Conservation (phyloP, 108 stramenopile species). For the Poteriospumella lacustris region DNA sequence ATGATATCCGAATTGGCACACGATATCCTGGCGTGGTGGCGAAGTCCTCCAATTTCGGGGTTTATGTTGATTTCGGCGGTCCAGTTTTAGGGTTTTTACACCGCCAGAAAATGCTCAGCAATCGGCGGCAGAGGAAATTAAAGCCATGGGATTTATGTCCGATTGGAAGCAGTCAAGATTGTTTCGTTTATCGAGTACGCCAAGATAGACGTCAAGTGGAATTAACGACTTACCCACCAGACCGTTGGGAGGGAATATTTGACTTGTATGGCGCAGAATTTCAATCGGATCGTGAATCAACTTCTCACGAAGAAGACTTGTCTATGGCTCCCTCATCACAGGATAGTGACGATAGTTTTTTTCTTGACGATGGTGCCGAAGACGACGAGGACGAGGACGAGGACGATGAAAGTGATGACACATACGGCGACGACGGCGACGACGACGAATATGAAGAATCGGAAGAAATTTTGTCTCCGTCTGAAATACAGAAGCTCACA, state of each 20-base stretch:
- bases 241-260: not conserved
- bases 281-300: too few relatives aligned
- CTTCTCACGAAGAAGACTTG: too few relatives aligned
- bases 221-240: not conserved
- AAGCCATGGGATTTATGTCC: not conserved
- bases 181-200: not conserved
- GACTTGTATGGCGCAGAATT: too few relatives aligned
- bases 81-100: not conserved
- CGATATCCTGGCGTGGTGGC: not conserved
- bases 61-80: not conserved
- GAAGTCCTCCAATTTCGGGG: not conserved
- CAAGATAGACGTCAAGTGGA: not conserved
- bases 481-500: not conserved
- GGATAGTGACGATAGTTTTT: not conserved
- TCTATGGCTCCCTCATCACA: not conserved
- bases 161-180: not conserved
- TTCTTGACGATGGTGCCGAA: not conserved
- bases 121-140: not conserved
- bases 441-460: not conserved
- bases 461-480: not conserved
- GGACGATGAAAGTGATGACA: constrained; percentile 10
- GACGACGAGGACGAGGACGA: not conserved
- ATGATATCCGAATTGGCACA: not conserved
- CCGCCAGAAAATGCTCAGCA: not conserved
- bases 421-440: not conserved